Evolutionary conservation across 2,329 filamentous ascomycete genomes (phyloP), one percentile per base, ranked within the genome.

Genomic region (Raffaelea ambrosiae): DNA sequence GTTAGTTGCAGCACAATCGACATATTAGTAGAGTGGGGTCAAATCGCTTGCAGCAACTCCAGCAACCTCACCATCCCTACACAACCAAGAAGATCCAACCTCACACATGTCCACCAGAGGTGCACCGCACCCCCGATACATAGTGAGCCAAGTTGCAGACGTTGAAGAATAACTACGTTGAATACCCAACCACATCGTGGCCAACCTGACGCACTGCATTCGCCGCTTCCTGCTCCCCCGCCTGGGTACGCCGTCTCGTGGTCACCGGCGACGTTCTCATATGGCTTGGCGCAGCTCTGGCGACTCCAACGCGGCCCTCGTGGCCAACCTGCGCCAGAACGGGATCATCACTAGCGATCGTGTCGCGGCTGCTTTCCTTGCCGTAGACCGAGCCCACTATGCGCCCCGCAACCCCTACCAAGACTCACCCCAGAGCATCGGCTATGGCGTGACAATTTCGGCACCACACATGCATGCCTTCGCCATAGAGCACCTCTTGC

Each of bases 281-380:
- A 97, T 98, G 93, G 90, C 91, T 51, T 98, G 93, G 93, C 79
- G 81, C 55, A 88, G 86, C 64, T 86, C 84, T 7, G 91, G 88
- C 51, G 67, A 68, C 4, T 79, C 81, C 23, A 96, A 97, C 63
- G 66, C 68, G 38, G 81, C 82, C 48, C 74, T 98, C 43, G 73
- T 97, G 52, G 76, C 83, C 56, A 95, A 95, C 62, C 74, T 98
- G 49, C 82, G 72, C 62, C 72, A 67, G 38, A 79, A 86, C 57
- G 76, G 76, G 3, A 72, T 97, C 46, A 89, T 97, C 55, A 18
- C 43, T 1, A 4, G 5, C 4, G 26, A 35, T 3, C 69, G 75
- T 21, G 86, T 95, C 31, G 86, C 83, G 58, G 72, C 79, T n/a
- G 90, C 91, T 48, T 95, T 97, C 73, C 67, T 86, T 10, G 55